Percentiles rank a stretch among this genome's conserved stretches.
Conservation (phyloP, 306 rosid genomes). For the Inga oerstediana region DNA sequence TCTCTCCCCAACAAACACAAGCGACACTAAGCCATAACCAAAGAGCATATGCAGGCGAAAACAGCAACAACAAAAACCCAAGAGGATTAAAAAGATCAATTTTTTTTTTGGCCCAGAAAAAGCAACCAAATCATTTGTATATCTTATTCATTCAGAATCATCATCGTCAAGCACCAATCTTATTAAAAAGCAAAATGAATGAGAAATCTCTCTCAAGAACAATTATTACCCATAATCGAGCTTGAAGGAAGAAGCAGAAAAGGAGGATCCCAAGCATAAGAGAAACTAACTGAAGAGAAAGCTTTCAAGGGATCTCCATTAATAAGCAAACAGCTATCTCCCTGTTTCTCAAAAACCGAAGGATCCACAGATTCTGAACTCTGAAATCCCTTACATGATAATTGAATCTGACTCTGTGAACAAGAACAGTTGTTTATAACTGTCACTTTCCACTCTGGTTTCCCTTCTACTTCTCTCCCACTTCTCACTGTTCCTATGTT, state of each 20-base stretch:
- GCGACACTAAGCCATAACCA: too few relatives aligned
- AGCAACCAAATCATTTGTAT: too few relatives aligned
- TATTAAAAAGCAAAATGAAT: background rate
- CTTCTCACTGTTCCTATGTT: conserved; percentile 51
- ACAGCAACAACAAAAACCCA: background rate
- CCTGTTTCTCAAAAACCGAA: conserved; percentile 24
- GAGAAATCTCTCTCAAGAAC: background rate
- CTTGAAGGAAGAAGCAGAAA: conserved; percentile 39
- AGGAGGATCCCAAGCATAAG: conserved; percentile 73
- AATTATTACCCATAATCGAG: conserved; percentile 33
- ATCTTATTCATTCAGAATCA: background rate
- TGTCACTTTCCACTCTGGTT: conserved; percentile 63
- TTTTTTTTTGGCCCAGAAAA: background rate
- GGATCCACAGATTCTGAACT: conserved; percentile 39
- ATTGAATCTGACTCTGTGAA: conserved; percentile 34
- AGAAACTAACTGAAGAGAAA: conserved; percentile 37
- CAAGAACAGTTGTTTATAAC: conserved; percentile 59
- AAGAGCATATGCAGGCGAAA: too few relatives aligned
- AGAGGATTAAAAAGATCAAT: background rate
- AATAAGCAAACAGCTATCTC: conserved; percentile 47
- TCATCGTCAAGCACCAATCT: background rate
- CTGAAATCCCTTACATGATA: conserved; percentile 52
- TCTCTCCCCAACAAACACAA: too few relatives aligned
- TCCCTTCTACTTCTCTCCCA: conserved; percentile 43
- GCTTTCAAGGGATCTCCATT: conserved; percentile 37